Percentiles rank a stretch among this genome's conserved stretches.
These are phyloP conservation scores for Cladosporium cucumerinum DNA, from an alignment of 2,329 filamentous ascomycete species.

Conservation along the genomic window DNA sequence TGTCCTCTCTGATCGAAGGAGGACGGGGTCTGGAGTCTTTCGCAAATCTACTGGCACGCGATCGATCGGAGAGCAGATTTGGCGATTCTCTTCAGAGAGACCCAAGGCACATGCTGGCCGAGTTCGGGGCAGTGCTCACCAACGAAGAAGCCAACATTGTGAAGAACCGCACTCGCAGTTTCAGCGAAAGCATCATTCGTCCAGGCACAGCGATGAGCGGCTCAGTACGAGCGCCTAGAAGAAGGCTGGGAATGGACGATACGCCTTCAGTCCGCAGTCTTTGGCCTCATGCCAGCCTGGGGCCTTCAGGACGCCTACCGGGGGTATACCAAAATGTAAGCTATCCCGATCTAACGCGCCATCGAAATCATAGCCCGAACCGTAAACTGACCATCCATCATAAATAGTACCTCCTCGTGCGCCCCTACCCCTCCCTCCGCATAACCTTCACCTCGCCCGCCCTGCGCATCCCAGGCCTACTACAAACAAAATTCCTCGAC, in stretches of 20 bases:
- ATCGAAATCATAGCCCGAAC: neutral
- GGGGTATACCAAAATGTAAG: constrained; percentile 39
- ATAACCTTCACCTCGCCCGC: constrained; percentile 68
- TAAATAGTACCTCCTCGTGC: constrained; percentile 58
- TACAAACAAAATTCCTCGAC: constrained; percentile 47
- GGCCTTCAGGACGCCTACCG: constrained; percentile 34
- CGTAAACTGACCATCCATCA: neutral
- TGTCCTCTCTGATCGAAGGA: constrained; percentile 36
- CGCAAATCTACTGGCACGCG: constrained; percentile 32
- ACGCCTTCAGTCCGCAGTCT: constrained; percentile 24
- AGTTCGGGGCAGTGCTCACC: constrained; percentile 31
- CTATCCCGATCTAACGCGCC: neutral
- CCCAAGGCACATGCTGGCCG: constrained; percentile 28
- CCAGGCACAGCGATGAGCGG: constrained; percentile 12
- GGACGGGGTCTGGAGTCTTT: constrained; percentile 39
- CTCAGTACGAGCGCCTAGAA: constrained; percentile 19
- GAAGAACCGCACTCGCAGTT: constrained; percentile 23
- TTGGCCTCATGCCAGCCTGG: constrained; percentile 33
- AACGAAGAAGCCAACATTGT: constrained; percentile 34
- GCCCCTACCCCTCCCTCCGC: constrained; percentile 62
- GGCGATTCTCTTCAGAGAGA: constrained; percentile 23
- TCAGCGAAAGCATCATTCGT: constrained; percentile 18
- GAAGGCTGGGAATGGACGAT: constrained; percentile 34
- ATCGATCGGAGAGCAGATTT: constrained; percentile 29
- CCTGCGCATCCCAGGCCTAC: constrained; percentile 63